Evolutionary conservation across 2,329 filamentous ascomycete species (phyloP).

Genomic region (Sordariomycetes sp.): DNA sequence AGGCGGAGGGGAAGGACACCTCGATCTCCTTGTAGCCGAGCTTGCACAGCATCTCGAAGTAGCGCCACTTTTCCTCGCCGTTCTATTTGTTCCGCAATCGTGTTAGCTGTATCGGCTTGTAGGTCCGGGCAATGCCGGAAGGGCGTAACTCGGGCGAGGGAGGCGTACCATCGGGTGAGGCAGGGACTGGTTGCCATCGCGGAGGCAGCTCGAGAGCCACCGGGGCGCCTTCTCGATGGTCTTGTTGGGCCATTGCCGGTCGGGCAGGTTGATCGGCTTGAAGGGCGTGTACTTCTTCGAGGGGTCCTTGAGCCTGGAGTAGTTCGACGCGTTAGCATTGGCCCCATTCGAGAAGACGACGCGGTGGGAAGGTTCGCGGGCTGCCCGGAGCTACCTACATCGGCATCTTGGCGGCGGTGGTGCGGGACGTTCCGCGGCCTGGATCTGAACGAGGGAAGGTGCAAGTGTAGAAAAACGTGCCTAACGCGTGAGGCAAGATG

Average conservation of each 20-base stretch:
- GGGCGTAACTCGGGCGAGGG: neutral
- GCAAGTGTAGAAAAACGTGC: no score
- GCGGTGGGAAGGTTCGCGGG: neutral
- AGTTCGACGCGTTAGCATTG: neutral
- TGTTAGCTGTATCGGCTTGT: neutral
- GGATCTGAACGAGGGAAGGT: no score
- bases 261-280: conserved; percentile 42
- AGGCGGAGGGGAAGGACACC: conserved; percentile 89
- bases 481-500: no score
- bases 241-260: conserved; percentile 77
- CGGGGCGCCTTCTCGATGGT: conserved; percentile 74
- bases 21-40: conserved; percentile 98
- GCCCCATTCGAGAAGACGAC: no score
- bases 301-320: neutral
- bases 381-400: neutral
- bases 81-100: conserved; percentile 42
- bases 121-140: neutral
- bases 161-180: conserved; percentile 77
- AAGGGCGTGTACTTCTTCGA: conserved; percentile 11
- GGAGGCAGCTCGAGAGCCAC: conserved; percentile 63
- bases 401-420: conserved; percentile 3
- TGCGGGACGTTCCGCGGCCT: neutral
- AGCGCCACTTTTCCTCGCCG: conserved; percentile 87
- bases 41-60: conserved; percentile 88
- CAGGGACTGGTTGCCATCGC: conserved; percentile 91